Evolutionary conservation across 192 early-diverging fungal species (phyloP).

Genomic region (Linnemannia exigua): DNA sequence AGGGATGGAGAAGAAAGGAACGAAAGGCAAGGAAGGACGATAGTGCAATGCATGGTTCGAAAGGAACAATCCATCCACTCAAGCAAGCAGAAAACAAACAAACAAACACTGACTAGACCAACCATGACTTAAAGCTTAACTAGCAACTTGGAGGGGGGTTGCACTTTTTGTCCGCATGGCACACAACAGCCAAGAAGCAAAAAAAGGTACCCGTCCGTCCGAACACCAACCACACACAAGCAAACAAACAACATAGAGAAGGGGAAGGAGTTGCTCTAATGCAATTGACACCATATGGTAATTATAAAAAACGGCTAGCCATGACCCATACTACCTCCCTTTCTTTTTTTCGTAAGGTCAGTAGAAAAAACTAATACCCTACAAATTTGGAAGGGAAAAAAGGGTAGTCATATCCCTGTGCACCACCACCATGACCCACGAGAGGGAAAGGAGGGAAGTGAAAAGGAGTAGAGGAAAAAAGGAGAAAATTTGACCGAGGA

Average conservation of each 20-base stretch:
- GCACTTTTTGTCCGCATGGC: not conserved
- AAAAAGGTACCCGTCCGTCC: not conserved
- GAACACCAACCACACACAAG: not conserved
- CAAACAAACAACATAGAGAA: not conserved
- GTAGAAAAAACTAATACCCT: conserved; percentile 1
- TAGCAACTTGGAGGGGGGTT: not conserved
- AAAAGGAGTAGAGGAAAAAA: not conserved
- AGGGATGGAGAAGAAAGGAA: not conserved
- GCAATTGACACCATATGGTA: not conserved
- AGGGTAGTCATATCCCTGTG: not conserved
- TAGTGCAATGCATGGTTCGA: not conserved
- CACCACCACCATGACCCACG: not conserved
- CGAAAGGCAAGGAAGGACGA: not conserved
- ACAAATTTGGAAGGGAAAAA: conserved; percentile 5
- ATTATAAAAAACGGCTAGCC: not conserved
- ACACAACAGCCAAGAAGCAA: not conserved
- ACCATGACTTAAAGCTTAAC: not conserved
- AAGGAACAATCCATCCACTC: not conserved
- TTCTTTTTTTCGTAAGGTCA: not conserved
- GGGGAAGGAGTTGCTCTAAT: not conserved
- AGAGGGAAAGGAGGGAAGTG: not conserved
- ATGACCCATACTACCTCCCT: not conserved
- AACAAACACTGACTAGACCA: not conserved
- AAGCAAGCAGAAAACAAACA: not conserved
- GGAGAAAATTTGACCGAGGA: conserved; percentile 11